Percentiles rank a stretch among this genome's conserved stretches.
phyloP scores from a whole-genome alignment of 345 rosid species.

The Rhizophora mangle region DNA sequence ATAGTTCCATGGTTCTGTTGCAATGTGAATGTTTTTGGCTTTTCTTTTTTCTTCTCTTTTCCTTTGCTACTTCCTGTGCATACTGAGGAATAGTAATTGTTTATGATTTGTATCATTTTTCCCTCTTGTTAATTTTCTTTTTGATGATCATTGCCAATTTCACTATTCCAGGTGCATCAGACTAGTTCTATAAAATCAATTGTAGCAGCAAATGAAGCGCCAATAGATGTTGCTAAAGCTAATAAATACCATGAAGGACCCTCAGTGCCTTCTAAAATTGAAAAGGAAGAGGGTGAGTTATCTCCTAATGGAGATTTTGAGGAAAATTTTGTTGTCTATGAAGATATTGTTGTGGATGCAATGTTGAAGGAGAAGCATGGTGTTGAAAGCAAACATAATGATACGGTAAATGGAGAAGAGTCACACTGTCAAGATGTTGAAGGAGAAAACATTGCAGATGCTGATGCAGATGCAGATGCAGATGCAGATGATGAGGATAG shows the following conservation, averaged over 20 bases:
- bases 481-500: constrained; percentile 92
- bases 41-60: not conserved
- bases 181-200: constrained; percentile 38
- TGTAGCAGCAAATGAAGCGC: constrained; percentile 17
- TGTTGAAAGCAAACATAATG: constrained; percentile 35
- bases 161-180: constrained; percentile 30
- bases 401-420: constrained; percentile 41
- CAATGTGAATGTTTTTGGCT: not conserved
- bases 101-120: not conserved
- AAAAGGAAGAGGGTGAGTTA: constrained; percentile 96
- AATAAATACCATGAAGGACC: constrained; percentile 39
- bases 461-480: constrained; percentile 57
- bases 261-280: constrained; percentile 56
- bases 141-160: not conserved
- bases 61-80: not conserved
- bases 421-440: constrained; percentile 38
- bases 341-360: constrained; percentile 41
- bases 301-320: constrained; percentile 80
- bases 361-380: constrained; percentile 38
- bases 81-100: not conserved
- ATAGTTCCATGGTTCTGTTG: not conserved
- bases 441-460: constrained; percentile 54
- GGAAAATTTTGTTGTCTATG: constrained; percentile 63
- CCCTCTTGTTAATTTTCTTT: not conserved
- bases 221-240: constrained; percentile 34